These are phyloP conservation scores for Colletotrichum brevisporum DNA, from an alignment of 2,329 filamentous ascomycete species.

Conservation along the genomic window DNA sequence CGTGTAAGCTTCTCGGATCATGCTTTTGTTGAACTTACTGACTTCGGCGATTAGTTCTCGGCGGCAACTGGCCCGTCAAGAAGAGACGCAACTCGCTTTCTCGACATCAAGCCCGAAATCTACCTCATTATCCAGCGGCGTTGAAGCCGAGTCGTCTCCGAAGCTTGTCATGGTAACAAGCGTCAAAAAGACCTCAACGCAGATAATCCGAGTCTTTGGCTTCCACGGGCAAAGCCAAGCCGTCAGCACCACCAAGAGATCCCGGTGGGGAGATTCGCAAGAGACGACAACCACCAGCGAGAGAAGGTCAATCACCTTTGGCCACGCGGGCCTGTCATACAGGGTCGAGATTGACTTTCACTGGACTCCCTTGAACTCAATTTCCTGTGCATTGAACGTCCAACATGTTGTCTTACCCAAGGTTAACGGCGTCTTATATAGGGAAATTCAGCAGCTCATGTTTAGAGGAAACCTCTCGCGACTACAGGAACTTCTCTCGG, in stretches of 20 bases:
- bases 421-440: background rate
- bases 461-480: background rate
- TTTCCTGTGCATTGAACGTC: background rate
- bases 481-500: background rate
- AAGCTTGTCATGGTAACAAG: background rate
- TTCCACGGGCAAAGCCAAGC: background rate
- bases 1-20: background rate
- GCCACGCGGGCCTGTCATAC: slow-evolving; percentile 2
- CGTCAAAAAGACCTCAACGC: background rate
- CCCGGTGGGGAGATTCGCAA: background rate
- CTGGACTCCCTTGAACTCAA: background rate
- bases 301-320: background rate
- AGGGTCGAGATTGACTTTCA: background rate
- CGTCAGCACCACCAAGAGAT: background rate
- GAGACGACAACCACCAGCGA: background rate
- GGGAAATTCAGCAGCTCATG: background rate
- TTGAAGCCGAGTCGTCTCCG: background rate
- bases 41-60: background rate
- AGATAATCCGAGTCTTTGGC: background rate
- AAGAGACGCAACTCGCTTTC: background rate
- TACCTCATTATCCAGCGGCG: background rate
- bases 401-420: background rate
- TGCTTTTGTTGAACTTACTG: background rate
- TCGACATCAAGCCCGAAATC: background rate
- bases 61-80: background rate